These are phyloP conservation scores for Salisapilia sapeloensis DNA, from an alignment of 352 stramenopile species.

Conservation along the genomic window DNA sequence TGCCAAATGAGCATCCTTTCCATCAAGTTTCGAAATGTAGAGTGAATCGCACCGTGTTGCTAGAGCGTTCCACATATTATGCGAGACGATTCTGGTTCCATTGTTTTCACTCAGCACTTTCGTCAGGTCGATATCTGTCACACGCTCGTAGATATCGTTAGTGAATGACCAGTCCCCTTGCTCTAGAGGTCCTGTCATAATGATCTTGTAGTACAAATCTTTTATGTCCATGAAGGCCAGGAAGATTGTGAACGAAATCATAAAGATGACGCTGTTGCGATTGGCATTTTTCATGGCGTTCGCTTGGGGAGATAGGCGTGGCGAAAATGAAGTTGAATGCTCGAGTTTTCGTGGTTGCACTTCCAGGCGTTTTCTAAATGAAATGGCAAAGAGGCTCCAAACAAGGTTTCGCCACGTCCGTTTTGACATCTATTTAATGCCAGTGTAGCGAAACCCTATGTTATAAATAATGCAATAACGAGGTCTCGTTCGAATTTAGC, in stretches of 20 bases:
- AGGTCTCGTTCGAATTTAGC: no score
- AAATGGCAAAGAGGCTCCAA: no score
- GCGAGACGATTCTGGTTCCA: slow-evolving; percentile 1
- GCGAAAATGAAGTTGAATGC: no score
- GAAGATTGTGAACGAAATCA: slow-evolving; percentile 9
- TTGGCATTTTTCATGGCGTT: no score
- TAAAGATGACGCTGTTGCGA: slow-evolving; percentile 10
- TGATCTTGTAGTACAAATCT: slow-evolving; percentile 10
- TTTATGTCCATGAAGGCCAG: slow-evolving; percentile 11
- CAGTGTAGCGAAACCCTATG: no score
- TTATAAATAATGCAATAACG: no score
- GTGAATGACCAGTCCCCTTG: slow-evolving; percentile 6
- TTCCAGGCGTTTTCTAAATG: no score
- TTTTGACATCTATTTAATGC: no score
- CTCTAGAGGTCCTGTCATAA: slow-evolving; percentile 8
- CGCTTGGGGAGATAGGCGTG: no score
- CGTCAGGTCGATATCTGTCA: slow-evolving; percentile 8
- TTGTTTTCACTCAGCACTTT: slow-evolving; percentile 4
- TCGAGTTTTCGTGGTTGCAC: no score
- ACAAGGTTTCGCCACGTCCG: no score
- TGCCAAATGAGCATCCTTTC: slow-evolving; percentile 7
- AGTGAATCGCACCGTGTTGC: slow-evolving; percentile 7
- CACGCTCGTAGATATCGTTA: slow-evolving; percentile 4
- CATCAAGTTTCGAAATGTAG: slow-evolving; percentile 4
- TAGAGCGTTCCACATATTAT: slow-evolving; percentile 11